Conservation (phyloP, 2,329 filamentous ascomycete species). For the Botryotinia narcissicola region DNA sequence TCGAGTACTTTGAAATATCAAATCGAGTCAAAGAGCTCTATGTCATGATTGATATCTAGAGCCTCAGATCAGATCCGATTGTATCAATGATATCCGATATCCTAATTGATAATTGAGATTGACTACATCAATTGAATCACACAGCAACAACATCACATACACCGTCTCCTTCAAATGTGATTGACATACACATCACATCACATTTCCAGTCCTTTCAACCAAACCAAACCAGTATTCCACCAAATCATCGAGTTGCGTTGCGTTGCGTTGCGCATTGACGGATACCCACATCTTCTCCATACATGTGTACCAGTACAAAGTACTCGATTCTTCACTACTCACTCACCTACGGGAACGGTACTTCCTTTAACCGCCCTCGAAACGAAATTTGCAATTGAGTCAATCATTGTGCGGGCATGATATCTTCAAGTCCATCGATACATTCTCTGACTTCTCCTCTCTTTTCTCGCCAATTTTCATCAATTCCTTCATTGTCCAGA, state of each 20-base stretch:
- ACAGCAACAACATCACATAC: background rate
- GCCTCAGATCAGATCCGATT: background rate
- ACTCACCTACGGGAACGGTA: background rate
- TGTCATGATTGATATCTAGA: background rate
- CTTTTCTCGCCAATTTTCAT: background rate
- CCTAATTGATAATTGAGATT: background rate
- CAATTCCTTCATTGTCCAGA: background rate
- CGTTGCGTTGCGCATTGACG: conserved; percentile 9
- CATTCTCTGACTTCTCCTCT: conserved; percentile 20
- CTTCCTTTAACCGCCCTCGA: background rate
- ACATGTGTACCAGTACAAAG: conserved; percentile 1
- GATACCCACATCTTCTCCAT: conserved; percentile 6
- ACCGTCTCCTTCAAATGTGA: background rate
- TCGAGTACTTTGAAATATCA: background rate
- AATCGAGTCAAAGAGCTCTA: background rate
- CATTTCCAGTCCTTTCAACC: background rate
- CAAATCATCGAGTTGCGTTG: background rate
- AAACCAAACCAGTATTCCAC: background rate
- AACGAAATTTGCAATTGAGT: conserved; percentile 22
- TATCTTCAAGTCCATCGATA: conserved; percentile 22
- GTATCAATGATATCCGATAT: background rate
- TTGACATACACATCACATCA: background rate
- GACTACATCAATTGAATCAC: background rate
- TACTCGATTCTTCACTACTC: background rate
- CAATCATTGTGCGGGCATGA: conserved; percentile 27